Evolutionary conservation across 2,329 filamentous ascomycete genomes (phyloP).

Genomic region (Penicillium hordei): DNA sequence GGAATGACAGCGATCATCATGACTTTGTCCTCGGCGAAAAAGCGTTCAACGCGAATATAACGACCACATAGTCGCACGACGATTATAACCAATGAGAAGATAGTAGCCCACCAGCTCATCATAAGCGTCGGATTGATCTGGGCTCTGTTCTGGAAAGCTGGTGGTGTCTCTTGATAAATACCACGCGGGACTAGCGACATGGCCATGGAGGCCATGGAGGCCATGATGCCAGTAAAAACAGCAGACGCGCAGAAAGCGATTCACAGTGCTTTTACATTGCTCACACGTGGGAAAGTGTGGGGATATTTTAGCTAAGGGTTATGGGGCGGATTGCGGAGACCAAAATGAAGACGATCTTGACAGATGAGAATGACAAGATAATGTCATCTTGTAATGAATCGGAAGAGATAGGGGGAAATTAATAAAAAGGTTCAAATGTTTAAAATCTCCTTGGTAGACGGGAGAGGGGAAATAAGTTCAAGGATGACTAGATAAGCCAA

Average conservation of each 20-base stretch:
- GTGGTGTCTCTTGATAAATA: slow-evolving; percentile 52
- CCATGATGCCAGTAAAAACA: background rate
- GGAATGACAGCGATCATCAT: slow-evolving; percentile 80
- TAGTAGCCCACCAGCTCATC: slow-evolving; percentile 93
- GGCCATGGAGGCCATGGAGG: slow-evolving; percentile 19
- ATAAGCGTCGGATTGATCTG: slow-evolving; percentile 86
- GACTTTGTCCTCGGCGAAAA: slow-evolving; percentile 87
- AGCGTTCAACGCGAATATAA: slow-evolving; percentile 78
- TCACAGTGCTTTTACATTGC: slow-evolving; percentile 21
- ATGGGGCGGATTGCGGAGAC: slow-evolving; percentile 2
- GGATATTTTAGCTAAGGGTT: background rate
- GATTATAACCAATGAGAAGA: slow-evolving; percentile 81
- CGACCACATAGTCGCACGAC: slow-evolving; percentile 76
- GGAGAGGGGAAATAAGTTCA: background rate
- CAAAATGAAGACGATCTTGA: background rate
- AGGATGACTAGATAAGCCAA: slow-evolving; percentile 11
- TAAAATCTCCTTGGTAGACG: background rate
- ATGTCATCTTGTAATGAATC: background rate
- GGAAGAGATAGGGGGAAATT: background rate
- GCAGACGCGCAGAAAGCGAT: background rate
- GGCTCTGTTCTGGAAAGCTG: slow-evolving; percentile 50
- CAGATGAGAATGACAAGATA: background rate
- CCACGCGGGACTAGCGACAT: slow-evolving; percentile 33
- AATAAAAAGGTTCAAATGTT: background rate
- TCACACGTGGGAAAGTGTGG: slow-evolving; percentile 18